Evolutionary conservation across 352 stramenopile species (phyloP).

Genomic region (Pythium apleroticum): DNA sequence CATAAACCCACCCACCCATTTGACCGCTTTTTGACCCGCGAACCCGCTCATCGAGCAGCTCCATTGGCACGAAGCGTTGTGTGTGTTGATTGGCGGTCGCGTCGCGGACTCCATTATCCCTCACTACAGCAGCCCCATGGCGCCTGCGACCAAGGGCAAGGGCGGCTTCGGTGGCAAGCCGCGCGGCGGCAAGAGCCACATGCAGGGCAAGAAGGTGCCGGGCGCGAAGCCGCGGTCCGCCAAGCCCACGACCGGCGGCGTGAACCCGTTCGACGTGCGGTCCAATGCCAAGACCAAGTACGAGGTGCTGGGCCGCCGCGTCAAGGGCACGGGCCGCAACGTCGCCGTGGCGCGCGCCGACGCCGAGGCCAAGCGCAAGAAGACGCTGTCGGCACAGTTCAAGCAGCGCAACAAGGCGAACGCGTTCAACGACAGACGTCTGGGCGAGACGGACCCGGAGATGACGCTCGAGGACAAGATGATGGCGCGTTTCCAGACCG

Average conservation of each 20-base stretch:
- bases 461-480: conserved; percentile 93
- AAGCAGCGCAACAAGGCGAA: conserved; percentile 86
- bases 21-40: no score
- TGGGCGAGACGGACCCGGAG: conserved; percentile 80
- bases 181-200: conserved; percentile 14
- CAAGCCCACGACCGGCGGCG: conserved; percentile 28
- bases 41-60: conserved; percentile 19
- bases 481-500: conserved; percentile 89
- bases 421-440: conserved; percentile 81
- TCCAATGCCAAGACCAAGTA: conserved; percentile 88
- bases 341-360: conserved; percentile 80
- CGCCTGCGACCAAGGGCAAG: conserved; percentile 16
- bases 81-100: conserved; percentile 19
- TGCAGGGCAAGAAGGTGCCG: conserved; percentile 17
- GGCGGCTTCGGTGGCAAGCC: background rate
- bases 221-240: conserved; percentile 23
- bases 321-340: conserved; percentile 89
- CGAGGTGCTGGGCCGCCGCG: conserved; percentile 86
- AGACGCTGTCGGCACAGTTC: conserved; percentile 86
- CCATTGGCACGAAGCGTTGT: conserved; percentile 23
- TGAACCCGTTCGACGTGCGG: conserved; percentile 91
- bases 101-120: background rate
- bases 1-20: background rate
- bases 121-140: background rate
- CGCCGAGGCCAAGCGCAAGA: conserved; percentile 81